These are phyloP conservation scores for Hordeum marinum DNA, from an alignment of 176 grass and related monocot species.

Conservation along the genomic window DNA sequence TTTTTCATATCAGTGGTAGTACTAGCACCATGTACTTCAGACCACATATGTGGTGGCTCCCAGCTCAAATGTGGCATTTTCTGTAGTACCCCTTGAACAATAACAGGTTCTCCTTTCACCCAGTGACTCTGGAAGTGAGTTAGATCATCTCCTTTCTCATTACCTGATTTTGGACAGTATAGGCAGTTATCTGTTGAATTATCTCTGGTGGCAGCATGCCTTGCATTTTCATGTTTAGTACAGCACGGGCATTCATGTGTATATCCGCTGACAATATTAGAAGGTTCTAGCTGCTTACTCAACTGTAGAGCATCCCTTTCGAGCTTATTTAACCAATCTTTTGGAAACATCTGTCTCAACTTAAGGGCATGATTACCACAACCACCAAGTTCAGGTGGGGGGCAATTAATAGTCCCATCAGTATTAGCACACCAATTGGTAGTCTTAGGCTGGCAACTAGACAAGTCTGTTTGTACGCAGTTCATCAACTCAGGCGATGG, in stretches of 20 bases:
- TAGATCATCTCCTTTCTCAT: conserved; percentile 36
- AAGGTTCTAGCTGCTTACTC: conserved; percentile 6
- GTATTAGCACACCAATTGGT: conserved; percentile 27
- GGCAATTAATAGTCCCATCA: conserved; percentile 38
- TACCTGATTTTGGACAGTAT: conserved; percentile 52
- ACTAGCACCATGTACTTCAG: conserved; percentile 24
- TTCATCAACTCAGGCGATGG: not conserved
- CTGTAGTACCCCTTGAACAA: conserved; percentile 49
- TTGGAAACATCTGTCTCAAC: conserved; percentile 44
- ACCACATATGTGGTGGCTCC: conserved; percentile 61
- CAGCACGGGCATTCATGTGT: conserved; percentile 31
- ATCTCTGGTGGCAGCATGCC: conserved; percentile 52
- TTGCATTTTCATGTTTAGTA: conserved; percentile 32
- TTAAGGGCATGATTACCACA: conserved; percentile 48
- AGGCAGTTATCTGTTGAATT: conserved; percentile 57
- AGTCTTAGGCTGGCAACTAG: conserved; percentile 24
- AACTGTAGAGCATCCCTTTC: conserved; percentile 28
- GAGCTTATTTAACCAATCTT: conserved; percentile 36
- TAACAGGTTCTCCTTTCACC: conserved; percentile 77
- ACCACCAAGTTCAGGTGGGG: conserved; percentile 55
- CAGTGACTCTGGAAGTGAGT: conserved; percentile 77
- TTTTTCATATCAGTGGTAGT: conserved; percentile 11
- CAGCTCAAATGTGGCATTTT: conserved; percentile 53
- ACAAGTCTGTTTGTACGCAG: not conserved
- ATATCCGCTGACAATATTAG: conserved; percentile 15